Conservation (phyloP, 1,284 basidiomycete genomes). For the Retiboletus flavoniger region DNA sequence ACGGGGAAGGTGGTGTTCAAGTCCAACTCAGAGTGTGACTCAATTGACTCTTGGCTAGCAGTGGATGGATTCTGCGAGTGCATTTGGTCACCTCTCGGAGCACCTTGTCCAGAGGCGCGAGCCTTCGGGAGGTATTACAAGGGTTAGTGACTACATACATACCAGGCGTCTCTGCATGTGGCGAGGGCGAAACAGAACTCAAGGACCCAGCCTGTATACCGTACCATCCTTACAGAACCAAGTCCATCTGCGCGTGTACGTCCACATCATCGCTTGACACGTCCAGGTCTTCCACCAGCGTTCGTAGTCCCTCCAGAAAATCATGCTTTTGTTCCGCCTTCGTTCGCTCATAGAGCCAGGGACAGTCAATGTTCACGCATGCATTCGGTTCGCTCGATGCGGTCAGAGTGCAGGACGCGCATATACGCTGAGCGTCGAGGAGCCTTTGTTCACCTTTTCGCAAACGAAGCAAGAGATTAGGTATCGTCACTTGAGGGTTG, state of each 20-base stretch:
- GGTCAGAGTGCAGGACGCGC: slow-evolving; percentile 64
- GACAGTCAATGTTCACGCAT: slow-evolving; percentile 85
- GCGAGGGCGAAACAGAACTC: too few relatives aligned
- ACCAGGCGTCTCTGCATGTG: too few relatives aligned
- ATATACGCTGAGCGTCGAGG: slow-evolving; percentile 62
- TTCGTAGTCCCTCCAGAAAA: slow-evolving; percentile 39
- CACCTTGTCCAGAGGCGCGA: too few relatives aligned
- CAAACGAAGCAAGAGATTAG: slow-evolving; percentile 57
- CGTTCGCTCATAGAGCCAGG: slow-evolving; percentile 74
- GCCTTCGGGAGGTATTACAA: too few relatives aligned
- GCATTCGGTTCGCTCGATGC: slow-evolving; percentile 59
- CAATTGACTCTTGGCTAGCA: too few relatives aligned
- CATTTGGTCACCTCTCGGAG: too few relatives aligned
- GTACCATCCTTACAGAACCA: slow-evolving; percentile 3
- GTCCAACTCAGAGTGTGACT: too few relatives aligned
- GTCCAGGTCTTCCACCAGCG: slow-evolving; percentile 35
- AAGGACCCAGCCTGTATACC: background rate
- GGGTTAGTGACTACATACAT: too few relatives aligned
- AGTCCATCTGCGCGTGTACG: background rate
- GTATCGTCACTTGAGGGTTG: slow-evolving; percentile 57
- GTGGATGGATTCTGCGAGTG: too few relatives aligned
- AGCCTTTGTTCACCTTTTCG: slow-evolving; percentile 59
- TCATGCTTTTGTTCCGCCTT: slow-evolving; percentile 62
- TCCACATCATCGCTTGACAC: slow-evolving; percentile 1
- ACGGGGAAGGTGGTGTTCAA: too few relatives aligned